Evolutionary conservation across 1,284 basidiomycete species (phyloP).

Genomic region (Heterobasidion annosum): DNA sequence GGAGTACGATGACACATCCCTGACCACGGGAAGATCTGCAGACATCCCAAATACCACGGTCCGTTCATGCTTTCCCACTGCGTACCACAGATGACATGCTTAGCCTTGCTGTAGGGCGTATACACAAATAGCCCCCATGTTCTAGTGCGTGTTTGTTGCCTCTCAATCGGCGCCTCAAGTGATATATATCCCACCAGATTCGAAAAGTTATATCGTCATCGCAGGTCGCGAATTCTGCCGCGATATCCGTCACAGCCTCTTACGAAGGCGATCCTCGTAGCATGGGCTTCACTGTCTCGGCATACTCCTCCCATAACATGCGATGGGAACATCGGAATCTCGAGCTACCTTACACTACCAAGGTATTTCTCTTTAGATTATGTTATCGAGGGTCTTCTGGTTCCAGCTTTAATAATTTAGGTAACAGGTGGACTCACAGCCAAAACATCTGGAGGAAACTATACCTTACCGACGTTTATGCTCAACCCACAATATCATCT

Average conservation of each 20-base stretch:
- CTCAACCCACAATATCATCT: conserved; percentile 85
- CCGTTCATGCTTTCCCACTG: not conserved
- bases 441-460: conserved; percentile 80
- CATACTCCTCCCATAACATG: conserved; percentile 36
- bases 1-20: conserved; percentile 28
- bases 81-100: not conserved
- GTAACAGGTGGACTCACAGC: conserved; percentile 54
- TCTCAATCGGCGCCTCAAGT: not conserved
- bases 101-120: conserved; percentile 35
- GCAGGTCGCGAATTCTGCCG: conserved; percentile 16
- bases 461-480: conserved; percentile 74
- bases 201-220: conserved; percentile 7
- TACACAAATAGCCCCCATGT: conserved; percentile 77
- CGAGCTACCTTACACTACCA: conserved; percentile 33
- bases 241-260: conserved; percentile 47
- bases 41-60: not conserved
- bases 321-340: conserved; percentile 39
- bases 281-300: conserved; percentile 57
- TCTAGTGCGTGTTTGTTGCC: conserved; percentile 36
- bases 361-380: conserved; percentile 20
- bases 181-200: not conserved
- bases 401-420: conserved; percentile 26
- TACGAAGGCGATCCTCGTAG: conserved; percentile 54
- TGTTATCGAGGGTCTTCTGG: not conserved
- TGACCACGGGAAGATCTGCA: not conserved